Base-by-base conservation (phyloP, 306 rosid genomes). In the Alnus glutinosa region DNA sequence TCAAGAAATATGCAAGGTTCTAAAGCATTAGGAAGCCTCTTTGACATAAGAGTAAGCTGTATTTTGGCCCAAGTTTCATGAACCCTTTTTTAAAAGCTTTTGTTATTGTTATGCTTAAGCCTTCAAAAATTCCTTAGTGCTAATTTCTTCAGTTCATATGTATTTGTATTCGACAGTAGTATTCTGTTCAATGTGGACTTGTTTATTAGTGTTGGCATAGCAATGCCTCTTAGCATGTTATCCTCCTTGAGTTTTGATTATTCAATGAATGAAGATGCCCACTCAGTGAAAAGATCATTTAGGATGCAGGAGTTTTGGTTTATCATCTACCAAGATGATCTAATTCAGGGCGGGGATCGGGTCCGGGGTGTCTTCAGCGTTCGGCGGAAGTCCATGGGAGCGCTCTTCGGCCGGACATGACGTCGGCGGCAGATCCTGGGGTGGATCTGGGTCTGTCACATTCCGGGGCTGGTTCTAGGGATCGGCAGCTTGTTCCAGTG, bases 241-340 rank as follows among this genome's bases (percentile, higher is more conserved):
- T 73, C 39, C 70, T 32, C 51, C 44, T 61, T 14, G 50, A 42
- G 67, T 76, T 70, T 10, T 61, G 61, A 34, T 66, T 28, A 16
- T 71, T 50, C 42, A 51, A 70, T 49, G 54, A n/a, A 75, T 64
- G 37, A 46, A 70, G 49, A n/a, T 6, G 1, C 16, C 32, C 57
- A 28, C 71, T 71, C 64, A 70, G 48, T 42, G 36, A 42, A 64
- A 66, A 28, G 63, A 28, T 50, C 12, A 6, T 49, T 8, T 9
- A 16, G 75, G 82, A 23, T 28, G 44, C 59, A 57, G 71, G 72
- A 84, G 75, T 49, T 48, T 67, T 48, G 15, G 28, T 11, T 34
- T 34, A n/a, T n/a, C 44, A 57, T 51, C 62, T 73, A 55, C 30
- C 23, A 68, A 77, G 74, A 75, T 77, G 67, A 68, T 77, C 73